Base-by-base conservation (phyloP, 75 land plant genomes). In the Isoetes taiwanensis region DNA sequence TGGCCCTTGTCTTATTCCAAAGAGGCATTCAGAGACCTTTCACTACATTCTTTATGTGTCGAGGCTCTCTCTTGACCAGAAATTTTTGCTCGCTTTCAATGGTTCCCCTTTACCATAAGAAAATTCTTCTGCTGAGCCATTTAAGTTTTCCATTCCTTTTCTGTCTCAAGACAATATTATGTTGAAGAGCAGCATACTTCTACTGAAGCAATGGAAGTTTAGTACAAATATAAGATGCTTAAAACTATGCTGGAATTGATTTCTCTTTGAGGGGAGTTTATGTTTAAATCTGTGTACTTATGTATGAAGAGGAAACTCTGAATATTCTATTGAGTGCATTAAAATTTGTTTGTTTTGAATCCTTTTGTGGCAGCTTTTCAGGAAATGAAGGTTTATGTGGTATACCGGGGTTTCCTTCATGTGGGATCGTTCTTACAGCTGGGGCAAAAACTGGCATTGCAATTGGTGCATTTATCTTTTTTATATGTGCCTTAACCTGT, bases 321-420 rank as follows among this genome's bases (percentile, higher is more conserved):
- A 14, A 24, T 54, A 32, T n/a, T n/a, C 30, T 46, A 16, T 27
- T 17, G 11, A 23, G 2, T 19, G 34, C 16, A 58, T 34, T 48
- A 33, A 3, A 12, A 11, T n/a, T 16, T 3, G n/a, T 43, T 21
- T 28, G 17, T 5, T 30, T 11, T 56, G 10, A 35, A 28, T 74
- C 27, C 23, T 9, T 27, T 5, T 61, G 41, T 55, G 23, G 20
- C 86, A 94, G 99, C 60, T 85, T 94, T 55, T 75, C 84, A 17
- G 85, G 71, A 29, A 94, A 94, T 63, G 61, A 67, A 29, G 99
- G 84, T 40, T 76, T 94, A 3, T 94, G 99, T 58, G 99, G 99
- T 23, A 76, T 88, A 32, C 89, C 85, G 46, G 99, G 99, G 1
- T 39, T 94, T 6, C 74, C 34, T 23, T 6, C 81, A 24, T 94